phyloP scores from a whole-genome alignment of 1,139 yeast genomes.

The Suhomyces bolitotheri region DNA sequence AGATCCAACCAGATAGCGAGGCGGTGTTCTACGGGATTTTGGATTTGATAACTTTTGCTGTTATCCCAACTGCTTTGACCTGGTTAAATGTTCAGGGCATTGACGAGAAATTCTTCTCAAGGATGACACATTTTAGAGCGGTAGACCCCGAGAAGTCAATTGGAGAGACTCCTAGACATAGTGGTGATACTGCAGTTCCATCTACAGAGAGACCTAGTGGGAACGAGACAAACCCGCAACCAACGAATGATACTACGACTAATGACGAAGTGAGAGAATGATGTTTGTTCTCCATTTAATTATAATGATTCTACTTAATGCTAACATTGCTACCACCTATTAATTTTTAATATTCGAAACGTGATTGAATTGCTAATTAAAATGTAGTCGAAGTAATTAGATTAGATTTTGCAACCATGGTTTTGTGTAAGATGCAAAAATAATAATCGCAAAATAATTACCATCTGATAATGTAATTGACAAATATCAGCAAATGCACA shows the following conservation, averaged over 20 bases:
- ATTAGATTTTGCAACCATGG: neutral
- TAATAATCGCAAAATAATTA: no score
- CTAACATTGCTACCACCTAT: no score
- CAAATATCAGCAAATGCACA: no score
- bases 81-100: slow-evolving; percentile 30
- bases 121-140: slow-evolving; percentile 20
- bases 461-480: no score
- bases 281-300: no score
- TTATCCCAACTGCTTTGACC: slow-evolving; percentile 42
- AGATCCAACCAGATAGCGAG: slow-evolving; percentile 64
- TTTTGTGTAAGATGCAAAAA: neutral
- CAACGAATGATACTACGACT: neutral
- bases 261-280: no score
- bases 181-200: slow-evolving; percentile 23
- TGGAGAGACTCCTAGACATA: slow-evolving; percentile 24
- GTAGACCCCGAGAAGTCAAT: slow-evolving; percentile 23
- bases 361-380: no score
- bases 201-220: slow-evolving; percentile 23
- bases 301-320: no score
- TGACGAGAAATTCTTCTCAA: slow-evolving; percentile 34
- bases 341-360: no score
- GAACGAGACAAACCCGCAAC: neutral
- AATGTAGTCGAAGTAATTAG: no score
- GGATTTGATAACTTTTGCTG: slow-evolving; percentile 49
- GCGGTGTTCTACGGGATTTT: slow-evolving; percentile 65